Evolutionary conservation across 1,139 yeast species (phyloP), one percentile per base, ranked within the genome.

Genomic region (Debaryomyces robertsiae): DNA sequence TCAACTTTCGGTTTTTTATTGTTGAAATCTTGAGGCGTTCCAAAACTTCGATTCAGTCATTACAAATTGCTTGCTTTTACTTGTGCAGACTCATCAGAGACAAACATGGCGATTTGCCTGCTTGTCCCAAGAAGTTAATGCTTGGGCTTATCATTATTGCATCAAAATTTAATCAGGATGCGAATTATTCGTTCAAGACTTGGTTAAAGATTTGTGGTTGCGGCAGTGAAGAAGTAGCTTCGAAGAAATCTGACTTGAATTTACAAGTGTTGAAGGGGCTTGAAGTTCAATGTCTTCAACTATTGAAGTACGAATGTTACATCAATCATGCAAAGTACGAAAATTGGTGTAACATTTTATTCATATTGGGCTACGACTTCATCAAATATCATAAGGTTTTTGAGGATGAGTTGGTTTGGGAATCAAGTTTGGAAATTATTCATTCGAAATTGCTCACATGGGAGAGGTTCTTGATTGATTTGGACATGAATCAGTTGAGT

Each of bases 191-290:
- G 16, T 74, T 84, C 49, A 73, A 72, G 49, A 78, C 86, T n/a
- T 87, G 95, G 95, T 69, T 84, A 40, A 81, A 79, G 54, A 81
- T 87, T 38, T 78, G 88, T 39, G 93, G 94, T 1, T 82, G 49
- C 52, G 73, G 36, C 45, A 53, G 48, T 40, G 57, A 48, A 39
- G 54, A 48, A 15, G 47, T 36, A 9, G 30, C 27, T 2, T 19
- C 29, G 11, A 9, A 34, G 6, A 38, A 35, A 27, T 40, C 47
- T 11, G 45, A 50, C 14, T 52, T 61, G 35, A 59, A 59, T 39
- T 48, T 73, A n/a, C 50, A 61, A 32, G 79, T 75, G 43, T 67
- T 87, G 45, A 69, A 69, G 45, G 52, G 55, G 9, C 67, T 81
- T 44, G 95, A 87, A 61, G 53, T 75, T 27, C 61, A 69, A n/a